These are phyloP conservation scores for Boletus fagicola DNA, from an alignment of 768 basidiomycete genomes.

Conservation along the genomic window DNA sequence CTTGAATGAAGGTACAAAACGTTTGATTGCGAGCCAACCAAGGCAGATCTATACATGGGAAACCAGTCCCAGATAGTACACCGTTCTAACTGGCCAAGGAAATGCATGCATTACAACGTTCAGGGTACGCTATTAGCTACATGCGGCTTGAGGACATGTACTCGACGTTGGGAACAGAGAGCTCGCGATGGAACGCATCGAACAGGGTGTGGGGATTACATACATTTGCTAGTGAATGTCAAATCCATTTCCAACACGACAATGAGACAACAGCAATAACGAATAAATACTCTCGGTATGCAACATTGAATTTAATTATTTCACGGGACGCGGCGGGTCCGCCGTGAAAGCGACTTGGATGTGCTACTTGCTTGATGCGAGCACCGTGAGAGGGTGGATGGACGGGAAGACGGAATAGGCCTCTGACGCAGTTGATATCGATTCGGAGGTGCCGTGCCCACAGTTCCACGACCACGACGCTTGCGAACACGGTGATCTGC, in stretches of 20 bases:
- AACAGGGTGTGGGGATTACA: constrained; percentile 1
- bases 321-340: constrained; percentile 16
- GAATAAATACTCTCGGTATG: constrained; percentile 30
- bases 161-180: neutral
- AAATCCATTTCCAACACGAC: constrained; percentile 9
- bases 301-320: neutral
- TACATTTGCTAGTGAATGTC: constrained; percentile 5
- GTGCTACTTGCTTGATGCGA: constrained; percentile 13
- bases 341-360: constrained; percentile 16
- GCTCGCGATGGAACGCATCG: neutral
- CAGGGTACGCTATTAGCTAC: constrained; percentile 14
- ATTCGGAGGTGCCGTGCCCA: constrained; percentile 4
- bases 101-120: constrained; percentile 5
- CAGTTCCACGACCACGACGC: constrained; percentile 10
- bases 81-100: neutral
- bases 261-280: constrained; percentile 37
- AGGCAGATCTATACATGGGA: neutral
- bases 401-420: constrained; percentile 18
- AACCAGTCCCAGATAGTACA: neutral
- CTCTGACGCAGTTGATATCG: constrained; percentile 34
- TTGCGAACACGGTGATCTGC: constrained; percentile 6
- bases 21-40: neutral
- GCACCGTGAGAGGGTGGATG: constrained; percentile 18
- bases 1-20: neutral
- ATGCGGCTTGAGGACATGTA: neutral